Base-by-base conservation (phyloP, 169 alveolate species). In the Plasmodium gonderi region DNA sequence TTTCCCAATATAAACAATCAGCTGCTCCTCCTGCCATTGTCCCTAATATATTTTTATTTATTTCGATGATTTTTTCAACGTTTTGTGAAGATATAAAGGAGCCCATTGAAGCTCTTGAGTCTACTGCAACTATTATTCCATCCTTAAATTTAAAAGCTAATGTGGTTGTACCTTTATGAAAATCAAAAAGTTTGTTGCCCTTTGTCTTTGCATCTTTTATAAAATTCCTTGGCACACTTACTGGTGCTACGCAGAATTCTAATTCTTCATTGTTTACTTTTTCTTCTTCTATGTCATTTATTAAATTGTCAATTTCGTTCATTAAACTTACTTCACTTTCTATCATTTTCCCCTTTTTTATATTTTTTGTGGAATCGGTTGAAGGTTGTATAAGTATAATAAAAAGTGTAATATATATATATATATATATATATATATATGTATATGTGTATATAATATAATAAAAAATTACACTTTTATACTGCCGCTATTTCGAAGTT, bases 21-120 rank as follows among this genome's bases (percentile, higher is more conserved):
- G 99, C 99, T 5, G 99, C 99, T 44, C 99, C 99, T 54, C 99
- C 99, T 17, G 99, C 99, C 99, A 99, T 99, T 6, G 99, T 99
- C 47, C 98, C 99, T 79, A 99, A 95, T 47, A 99, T 95, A 95
- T 97, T 97, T 38, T 98, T 99, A 95, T 99, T 99, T 91, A 99
- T 99, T 95, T 98, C 99, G 78, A 98, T 98, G 79, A 99, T 99
- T 95, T 99, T 98, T 82, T 98, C 95, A 36, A 99, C 99, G 82
- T 98, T 96, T 94, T 98, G 98, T 54, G 99, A 97, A 85, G 99
- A 98, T 40, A 99, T 98, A 95, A 97, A 98, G 65, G 99, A 96
- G 23, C 99, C 99, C 99, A 98, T 98, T 65, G 99, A 98, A 26
- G 99, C 99, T 91, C 99, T 96, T 51, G 99, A 98, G 95, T 99